Evolutionary conservation across 306 rosid species (phyloP).

Genomic region (Vachellia collinsii): DNA sequence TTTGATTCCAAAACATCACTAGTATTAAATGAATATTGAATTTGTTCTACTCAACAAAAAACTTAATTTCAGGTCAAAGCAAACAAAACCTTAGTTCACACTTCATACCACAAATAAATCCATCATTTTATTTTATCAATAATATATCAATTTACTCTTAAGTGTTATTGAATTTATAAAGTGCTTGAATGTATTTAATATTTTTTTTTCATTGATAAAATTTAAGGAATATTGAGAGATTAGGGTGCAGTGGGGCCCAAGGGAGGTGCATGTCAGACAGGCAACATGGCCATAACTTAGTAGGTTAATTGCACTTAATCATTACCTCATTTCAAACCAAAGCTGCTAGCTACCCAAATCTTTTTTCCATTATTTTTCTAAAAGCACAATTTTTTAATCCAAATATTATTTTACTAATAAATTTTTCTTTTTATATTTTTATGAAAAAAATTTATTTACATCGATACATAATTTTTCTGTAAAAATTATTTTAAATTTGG

Average conservation of each 20-base stretch:
- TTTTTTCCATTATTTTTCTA: neutral
- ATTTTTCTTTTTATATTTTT: neutral
- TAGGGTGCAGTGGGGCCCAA: constrained; percentile 29
- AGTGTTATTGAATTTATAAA: too few relatives aligned
- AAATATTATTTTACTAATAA: neutral
- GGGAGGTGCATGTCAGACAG: constrained; percentile 78
- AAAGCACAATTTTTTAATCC: neutral
- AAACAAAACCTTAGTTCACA: neutral
- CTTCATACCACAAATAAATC: neutral
- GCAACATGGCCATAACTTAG: constrained; percentile 53
- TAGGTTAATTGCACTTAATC: constrained; percentile 56
- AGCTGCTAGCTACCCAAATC: constrained; percentile 29
- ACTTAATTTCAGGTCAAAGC: neutral
- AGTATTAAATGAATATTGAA: too few relatives aligned
- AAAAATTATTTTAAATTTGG: too few relatives aligned
- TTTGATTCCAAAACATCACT: too few relatives aligned
- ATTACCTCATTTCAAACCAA: constrained; percentile 57
- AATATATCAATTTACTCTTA: neutral
- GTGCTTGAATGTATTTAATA: neutral
- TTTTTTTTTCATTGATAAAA: too few relatives aligned
- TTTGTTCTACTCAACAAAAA: neutral
- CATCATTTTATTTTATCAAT: neutral
- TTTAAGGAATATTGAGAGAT: neutral
- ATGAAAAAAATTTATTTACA: neutral
- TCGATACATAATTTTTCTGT: too few relatives aligned